Percentiles rank a stretch among this genome's conserved stretches.
These are phyloP conservation scores for Suillus subluteus DNA, from an alignment of 768 basidiomycete species.

Conservation along the genomic window DNA sequence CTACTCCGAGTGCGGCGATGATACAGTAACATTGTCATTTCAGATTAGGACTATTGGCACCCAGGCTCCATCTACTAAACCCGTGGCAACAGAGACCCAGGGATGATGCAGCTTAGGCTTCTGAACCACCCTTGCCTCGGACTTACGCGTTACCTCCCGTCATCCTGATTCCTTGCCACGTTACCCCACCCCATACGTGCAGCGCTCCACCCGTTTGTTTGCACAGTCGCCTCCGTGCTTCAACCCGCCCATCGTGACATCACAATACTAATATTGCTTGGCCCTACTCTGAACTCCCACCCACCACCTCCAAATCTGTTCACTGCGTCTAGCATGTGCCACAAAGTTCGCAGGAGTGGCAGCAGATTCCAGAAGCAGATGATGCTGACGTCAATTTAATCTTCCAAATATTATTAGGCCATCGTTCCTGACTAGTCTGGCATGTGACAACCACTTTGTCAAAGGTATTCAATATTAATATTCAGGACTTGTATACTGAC, in stretches of 20 bases:
- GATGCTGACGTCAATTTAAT: neutral
- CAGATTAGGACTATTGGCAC: neutral
- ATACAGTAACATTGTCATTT: neutral
- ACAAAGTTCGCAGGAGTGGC: neutral
- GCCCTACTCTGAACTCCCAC: neutral
- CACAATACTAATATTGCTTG: neutral
- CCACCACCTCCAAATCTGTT: neutral
- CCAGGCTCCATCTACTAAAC: neutral
- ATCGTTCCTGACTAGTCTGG: slow-evolving; percentile 3
- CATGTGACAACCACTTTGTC: neutral
- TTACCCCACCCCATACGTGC: neutral
- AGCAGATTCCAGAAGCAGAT: neutral
- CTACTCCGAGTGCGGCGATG: neutral
- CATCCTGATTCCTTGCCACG: neutral
- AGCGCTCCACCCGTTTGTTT: neutral
- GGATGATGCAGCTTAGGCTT: neutral
- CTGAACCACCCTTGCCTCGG: neutral
- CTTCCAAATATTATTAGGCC: neutral
- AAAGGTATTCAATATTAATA: too few species aligned
- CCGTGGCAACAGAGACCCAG: neutral
- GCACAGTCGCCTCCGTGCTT: neutral
- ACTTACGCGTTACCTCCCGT: neutral
- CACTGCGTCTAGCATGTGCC: neutral
- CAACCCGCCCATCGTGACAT: neutral
- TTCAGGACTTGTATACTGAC: neutral